Base-by-base conservation (phyloP, 257 asterid species). In the Lavandula angustifolia region DNA sequence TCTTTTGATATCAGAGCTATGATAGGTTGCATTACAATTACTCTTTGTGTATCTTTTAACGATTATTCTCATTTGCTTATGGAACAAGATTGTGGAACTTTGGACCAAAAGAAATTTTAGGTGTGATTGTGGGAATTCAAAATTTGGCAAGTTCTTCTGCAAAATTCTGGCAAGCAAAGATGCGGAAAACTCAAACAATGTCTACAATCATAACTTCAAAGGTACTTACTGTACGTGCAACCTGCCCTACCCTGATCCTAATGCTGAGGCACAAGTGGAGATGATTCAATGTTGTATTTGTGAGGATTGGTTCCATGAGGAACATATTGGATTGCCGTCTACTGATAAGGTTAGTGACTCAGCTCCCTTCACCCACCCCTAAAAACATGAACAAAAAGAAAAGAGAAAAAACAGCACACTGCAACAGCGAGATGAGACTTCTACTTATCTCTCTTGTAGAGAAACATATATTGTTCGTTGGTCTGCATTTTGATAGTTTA, bases 301-400 rank as follows among this genome's bases (percentile, higher is more conserved):
- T 48, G 98, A 92, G 84, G 98, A 91, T 76, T 91, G 98, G 98
- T 91, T 86, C 76, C 98, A 91, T 63, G 98, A 88, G 81, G 94
- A 84, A 73, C 98, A 91, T 81, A 84, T 91, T 40, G 90, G 87
- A 34, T 90, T 88, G 59, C 75, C 75, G 58, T 66, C 84, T 64
- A 8, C 81, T 56, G 81, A 83, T 47, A 81, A 81, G 98, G 98
- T 88, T 46, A 64, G 81, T 67, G 29, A 13, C 53, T 53, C 40
- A 14, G 50, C 60, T 60, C 8, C 32, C 44, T 29, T 41, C 54
- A 42, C 49, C 33, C 11, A 3, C 37, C 5, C 50, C 33, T 3
- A 16, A 57, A 34, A 29, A 8, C 7, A 35, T 2, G 31, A 37
- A 34, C 10, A 35, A 13, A 8, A 13, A 35, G 2, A 2, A 16